Percentiles rank a stretch among this genome's conserved stretches.
Conservation (phyloP, 106 monocot species). For the Phalaenopsis equestris region DNA sequence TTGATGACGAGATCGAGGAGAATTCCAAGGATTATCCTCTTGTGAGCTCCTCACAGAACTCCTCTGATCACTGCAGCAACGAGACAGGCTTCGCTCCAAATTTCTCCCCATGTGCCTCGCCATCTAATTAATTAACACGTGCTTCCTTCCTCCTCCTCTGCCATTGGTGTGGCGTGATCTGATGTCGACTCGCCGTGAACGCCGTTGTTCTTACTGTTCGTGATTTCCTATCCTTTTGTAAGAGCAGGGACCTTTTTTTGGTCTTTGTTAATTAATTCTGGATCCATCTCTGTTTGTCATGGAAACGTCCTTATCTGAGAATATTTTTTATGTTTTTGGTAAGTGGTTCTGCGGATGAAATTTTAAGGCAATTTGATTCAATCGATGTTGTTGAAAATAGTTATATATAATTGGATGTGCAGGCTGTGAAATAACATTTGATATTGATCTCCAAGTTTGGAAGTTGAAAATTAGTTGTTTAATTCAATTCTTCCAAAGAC, state of each 20-base stretch:
- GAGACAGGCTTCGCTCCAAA: neutral
- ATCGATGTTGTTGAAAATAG: neutral
- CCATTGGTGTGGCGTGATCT: neutral
- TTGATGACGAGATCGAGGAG: slow-evolving; percentile 4
- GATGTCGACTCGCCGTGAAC: neutral
- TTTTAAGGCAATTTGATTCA: neutral
- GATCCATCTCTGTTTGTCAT: neutral
- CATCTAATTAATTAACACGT: neutral
- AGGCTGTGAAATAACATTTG: too few relatives aligned
- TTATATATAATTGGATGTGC: too few relatives aligned
- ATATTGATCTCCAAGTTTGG: too few relatives aligned
- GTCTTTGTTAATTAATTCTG: neutral
- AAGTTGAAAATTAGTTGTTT: too few relatives aligned
- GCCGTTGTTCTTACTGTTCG: neutral
- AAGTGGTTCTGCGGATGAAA: too few relatives aligned
- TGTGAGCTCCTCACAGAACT: neutral
- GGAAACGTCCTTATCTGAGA: neutral
- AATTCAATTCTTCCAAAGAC: too few relatives aligned
- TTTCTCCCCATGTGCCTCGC: neutral
- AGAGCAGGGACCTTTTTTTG: neutral
- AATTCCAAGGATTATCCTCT: slow-evolving; percentile 3
- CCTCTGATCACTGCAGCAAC: slow-evolving; percentile 1
- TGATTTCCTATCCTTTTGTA: too few relatives aligned
- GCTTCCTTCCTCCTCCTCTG: neutral
- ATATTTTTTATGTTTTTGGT: neutral